Conservation (phyloP, 768 basidiomycete genomes). For the Rhodotorula graminis region DNA sequence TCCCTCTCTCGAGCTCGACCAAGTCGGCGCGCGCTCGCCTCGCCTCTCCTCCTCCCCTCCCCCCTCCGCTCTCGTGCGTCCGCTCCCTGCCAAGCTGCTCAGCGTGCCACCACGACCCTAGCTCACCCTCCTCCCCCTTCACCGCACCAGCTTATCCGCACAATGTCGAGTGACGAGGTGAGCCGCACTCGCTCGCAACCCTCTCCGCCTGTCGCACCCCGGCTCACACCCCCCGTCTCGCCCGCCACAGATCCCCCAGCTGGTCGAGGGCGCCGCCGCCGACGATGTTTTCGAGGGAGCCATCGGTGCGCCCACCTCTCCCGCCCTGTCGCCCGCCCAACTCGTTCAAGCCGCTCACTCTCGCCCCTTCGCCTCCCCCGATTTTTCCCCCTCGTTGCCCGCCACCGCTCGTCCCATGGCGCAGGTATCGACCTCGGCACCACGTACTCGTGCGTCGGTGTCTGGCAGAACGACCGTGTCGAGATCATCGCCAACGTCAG, state of each 20-base stretch:
- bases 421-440: conserved; percentile 41
- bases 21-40: neutral
- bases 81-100: neutral
- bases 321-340: neutral
- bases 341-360: too few relatives aligned
- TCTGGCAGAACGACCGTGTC: conserved; percentile 99
- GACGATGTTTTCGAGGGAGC: conserved; percentile 86
- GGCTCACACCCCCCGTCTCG: neutral
- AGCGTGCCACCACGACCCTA: neutral
- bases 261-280: conserved; percentile 59
- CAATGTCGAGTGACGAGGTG: conserved; percentile 35
- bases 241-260: conserved; percentile 34
- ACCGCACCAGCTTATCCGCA: conserved; percentile 2
- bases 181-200: neutral
- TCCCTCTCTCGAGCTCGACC: neutral
- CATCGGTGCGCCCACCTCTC: conserved; percentile 58
- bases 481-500: conserved; percentile 68
- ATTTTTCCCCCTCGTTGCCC: conserved; percentile 13
- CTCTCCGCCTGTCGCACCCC: neutral
- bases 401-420: neutral
- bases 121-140: neutral
- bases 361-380: neutral
- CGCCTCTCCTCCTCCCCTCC: neutral
- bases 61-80: conserved; percentile 9
- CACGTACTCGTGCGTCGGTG: conserved; percentile 98